These are phyloP conservation scores for Waitea zeae DNA, from an alignment of 1,284 basidiomycete genomes.

Conservation along the genomic window DNA sequence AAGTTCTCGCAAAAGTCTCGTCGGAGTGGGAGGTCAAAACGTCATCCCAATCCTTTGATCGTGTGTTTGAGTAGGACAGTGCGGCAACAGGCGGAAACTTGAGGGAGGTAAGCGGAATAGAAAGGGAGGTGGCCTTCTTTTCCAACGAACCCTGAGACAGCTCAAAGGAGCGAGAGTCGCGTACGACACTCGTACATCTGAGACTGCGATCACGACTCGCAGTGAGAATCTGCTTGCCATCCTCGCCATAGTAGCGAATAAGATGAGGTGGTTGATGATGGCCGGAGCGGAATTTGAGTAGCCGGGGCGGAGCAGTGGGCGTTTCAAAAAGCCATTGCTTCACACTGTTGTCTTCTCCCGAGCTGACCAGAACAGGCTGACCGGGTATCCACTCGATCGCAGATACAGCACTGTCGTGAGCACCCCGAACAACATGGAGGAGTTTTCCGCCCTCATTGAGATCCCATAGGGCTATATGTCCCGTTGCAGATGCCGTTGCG, in stretches of 20 bases:
- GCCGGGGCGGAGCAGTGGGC: constrained; percentile 65
- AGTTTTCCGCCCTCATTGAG: constrained; percentile 68
- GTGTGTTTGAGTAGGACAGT: constrained; percentile 63
- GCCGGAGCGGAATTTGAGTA: constrained; percentile 86
- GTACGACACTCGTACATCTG: constrained; percentile 81
- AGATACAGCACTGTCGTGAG: constrained; percentile 72
- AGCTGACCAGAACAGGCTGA: constrained; percentile 77
- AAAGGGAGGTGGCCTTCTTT: constrained; percentile 72
- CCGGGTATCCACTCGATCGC: constrained; percentile 81
- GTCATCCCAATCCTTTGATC: constrained; percentile 96
- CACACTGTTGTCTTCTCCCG: constrained; percentile 84
- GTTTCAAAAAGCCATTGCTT: constrained; percentile 99
- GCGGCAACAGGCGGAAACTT: constrained; percentile 70
- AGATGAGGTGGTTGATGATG: constrained; percentile 85
- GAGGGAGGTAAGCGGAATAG: constrained; percentile 63
- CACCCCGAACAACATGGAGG: constrained; percentile 70
- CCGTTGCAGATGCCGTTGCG: constrained; percentile 73
- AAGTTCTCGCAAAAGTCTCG: constrained; percentile 67
- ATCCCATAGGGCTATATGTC: constrained; percentile 85
- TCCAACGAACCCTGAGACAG: constrained; percentile 85
- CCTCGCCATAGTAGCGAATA: constrained; percentile 90
- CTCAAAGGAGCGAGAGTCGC: constrained; percentile 88
- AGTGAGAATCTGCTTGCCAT: constrained; percentile 88
- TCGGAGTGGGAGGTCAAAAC: constrained; percentile 81
- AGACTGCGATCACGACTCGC: constrained; percentile 80